Percentiles rank a stretch among this genome's conserved stretches.
Conservation (phyloP, 257 asterid genomes). For the Rehmannia glutinosa region DNA sequence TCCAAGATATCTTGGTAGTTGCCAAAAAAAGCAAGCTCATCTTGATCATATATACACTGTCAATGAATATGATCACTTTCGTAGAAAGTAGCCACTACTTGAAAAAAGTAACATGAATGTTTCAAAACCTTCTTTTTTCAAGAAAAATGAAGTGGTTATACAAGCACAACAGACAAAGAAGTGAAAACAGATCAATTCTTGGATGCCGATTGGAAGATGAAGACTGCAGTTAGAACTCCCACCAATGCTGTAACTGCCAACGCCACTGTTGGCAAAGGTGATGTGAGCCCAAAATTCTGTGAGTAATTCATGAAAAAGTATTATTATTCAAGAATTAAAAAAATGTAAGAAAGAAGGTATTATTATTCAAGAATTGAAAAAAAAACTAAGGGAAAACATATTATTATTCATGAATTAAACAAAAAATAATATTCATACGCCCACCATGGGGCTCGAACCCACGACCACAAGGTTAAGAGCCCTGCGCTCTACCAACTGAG, state of each 20-base stretch:
- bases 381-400: too few relatives aligned
- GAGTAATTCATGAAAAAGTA: background rate
- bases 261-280: conserved; percentile 45
- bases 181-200: conserved; percentile 33
- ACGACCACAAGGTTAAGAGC: background rate
- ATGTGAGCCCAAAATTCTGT: conserved; percentile 44
- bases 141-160: background rate
- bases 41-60: conserved; percentile 11
- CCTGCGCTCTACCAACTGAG: background rate
- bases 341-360: too few relatives aligned
- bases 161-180: background rate
- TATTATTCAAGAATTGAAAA: too few relatives aligned
- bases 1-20: background rate
- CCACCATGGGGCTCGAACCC: background rate
- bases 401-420: background rate
- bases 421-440: background rate
- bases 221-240: conserved; percentile 70
- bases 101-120: background rate
- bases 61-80: conserved; percentile 3
- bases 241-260: conserved; percentile 73
- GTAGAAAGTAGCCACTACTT: conserved; percentile 11
- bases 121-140: too few relatives aligned
- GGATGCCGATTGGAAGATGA: conserved; percentile 90
- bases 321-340: background rate
- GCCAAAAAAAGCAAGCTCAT: background rate